Percentiles rank a stretch among this genome's conserved stretches.
These are phyloP conservation scores for Lepidium campestre DNA, from an alignment of 441 rosid genomes.

Conservation along the genomic window DNA sequence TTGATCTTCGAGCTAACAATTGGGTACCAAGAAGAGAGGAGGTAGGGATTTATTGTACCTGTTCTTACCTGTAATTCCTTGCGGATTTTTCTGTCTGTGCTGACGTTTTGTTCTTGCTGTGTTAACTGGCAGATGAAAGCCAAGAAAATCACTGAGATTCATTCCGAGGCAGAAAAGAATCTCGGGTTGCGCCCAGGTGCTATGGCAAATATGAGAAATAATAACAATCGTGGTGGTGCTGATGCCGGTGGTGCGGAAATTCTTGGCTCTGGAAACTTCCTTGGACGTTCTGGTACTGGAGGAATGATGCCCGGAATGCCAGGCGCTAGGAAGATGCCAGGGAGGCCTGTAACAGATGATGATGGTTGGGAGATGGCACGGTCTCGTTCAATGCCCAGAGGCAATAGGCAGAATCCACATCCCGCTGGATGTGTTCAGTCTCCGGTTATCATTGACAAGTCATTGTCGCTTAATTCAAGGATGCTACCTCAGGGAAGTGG, in stretches of 20 bases:
- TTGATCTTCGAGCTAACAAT: conserved; percentile 66
- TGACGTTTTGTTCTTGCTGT: neutral
- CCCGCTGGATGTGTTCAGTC: conserved; percentile 35
- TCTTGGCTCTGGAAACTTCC: conserved; percentile 42
- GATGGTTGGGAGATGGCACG: conserved; percentile 58
- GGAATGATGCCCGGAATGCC: conserved; percentile 75
- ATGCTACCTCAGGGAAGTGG: conserved; percentile 73
- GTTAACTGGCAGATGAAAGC: conserved; percentile 63
- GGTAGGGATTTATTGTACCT: conserved; percentile 32
- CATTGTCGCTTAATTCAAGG: conserved; percentile 52
- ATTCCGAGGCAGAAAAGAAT: conserved; percentile 81
- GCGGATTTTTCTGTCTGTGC: neutral
- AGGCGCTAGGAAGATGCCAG: conserved; percentile 50
- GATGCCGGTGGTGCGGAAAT: conserved; percentile 39
- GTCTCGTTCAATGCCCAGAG: conserved; percentile 48
- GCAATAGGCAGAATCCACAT: conserved; percentile 29
- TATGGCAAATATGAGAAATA: conserved; percentile 69
- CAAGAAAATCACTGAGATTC: conserved; percentile 85
- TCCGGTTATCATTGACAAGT: conserved; percentile 38
- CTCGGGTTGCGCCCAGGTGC: conserved; percentile 94
- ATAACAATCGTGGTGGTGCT: conserved; percentile 38
- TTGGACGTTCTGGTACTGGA: conserved; percentile 49
- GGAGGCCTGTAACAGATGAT: conserved; percentile 45
- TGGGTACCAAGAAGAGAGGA: conserved; percentile 97
- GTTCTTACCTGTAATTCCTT: neutral